phyloP scores from a whole-genome alignment of 2,329 filamentous ascomycete species.

The Diaporthe helianthi region DNA sequence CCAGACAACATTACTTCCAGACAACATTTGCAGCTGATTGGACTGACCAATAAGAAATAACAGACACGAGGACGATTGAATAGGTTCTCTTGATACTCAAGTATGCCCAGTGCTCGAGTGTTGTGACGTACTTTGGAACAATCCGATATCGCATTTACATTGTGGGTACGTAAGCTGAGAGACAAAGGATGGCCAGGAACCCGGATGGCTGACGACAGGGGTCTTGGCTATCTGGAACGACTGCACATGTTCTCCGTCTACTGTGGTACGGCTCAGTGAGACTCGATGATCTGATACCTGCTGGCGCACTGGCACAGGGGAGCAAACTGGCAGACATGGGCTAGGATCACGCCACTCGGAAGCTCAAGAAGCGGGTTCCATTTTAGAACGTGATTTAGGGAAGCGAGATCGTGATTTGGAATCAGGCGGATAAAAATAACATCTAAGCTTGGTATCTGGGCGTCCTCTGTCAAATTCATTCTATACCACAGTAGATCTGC shows the following conservation, averaged over 20 bases:
- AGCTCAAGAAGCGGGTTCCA: conserved; percentile 1
- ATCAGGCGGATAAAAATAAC: conserved; percentile 1
- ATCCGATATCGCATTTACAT: not conserved
- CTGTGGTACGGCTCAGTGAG: not conserved
- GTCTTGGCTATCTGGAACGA: not conserved
- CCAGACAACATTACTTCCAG: conserved; percentile 35
- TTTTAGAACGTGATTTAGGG: not conserved
- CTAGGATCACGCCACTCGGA: conserved; percentile 19
- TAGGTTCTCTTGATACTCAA: not conserved
- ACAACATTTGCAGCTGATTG: conserved; percentile 31
- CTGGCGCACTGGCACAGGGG: not conserved
- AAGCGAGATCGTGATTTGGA: conserved; percentile 10
- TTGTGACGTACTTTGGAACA: not conserved
- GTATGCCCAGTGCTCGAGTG: no score
- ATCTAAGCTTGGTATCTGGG: not conserved
- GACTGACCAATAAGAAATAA: conserved; percentile 39
- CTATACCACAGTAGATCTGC: not conserved
- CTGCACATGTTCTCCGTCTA: not conserved
- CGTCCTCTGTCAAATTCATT: not conserved
- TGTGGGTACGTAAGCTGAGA: not conserved
- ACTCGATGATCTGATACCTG: not conserved
- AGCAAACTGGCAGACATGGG: not conserved
- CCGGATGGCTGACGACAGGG: conserved; percentile 8
- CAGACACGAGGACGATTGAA: conserved; percentile 41
- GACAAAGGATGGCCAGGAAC: not conserved